A percentile compares a stretch with the other conserved stretches of the same genome.
Conservation (phyloP, 306 rosid genomes). For the Cajanus cajan region DNA sequence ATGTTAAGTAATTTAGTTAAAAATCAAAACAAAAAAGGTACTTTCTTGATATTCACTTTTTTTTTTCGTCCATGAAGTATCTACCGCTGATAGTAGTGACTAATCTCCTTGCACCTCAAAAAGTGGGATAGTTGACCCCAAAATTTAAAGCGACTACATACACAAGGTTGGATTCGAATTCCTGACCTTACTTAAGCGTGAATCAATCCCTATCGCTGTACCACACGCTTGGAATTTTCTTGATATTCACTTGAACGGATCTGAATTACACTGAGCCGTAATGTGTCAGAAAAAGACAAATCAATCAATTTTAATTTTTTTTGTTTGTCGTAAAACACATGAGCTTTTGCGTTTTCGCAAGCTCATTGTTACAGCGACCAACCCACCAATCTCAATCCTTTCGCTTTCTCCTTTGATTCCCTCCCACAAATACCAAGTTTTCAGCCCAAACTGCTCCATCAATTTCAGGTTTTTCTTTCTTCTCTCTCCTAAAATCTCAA, state of each 20-base stretch:
- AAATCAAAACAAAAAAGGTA: too few species aligned
- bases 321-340: neutral
- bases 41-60: too few species aligned
- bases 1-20: too few species aligned
- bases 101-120: too few species aligned
- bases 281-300: conserved; percentile 20
- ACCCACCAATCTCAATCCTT: conserved; percentile 16
- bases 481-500: conserved; percentile 6
- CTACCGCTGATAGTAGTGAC: too few species aligned
- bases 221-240: too few species aligned
- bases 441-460: neutral
- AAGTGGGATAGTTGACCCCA: too few species aligned
- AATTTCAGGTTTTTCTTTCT: conserved; percentile 11
- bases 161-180: too few species aligned
- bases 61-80: too few species aligned
- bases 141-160: too few species aligned
- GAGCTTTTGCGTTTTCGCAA: neutral
- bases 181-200: too few species aligned
- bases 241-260: neutral
- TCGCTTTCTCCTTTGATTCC: neutral
- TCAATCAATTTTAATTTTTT: neutral
- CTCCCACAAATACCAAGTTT: neutral
- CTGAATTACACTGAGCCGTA: conserved; percentile 3
- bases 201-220: too few species aligned
- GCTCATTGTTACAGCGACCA: neutral